Conservation (phyloP, 352 stramenopile species). For the Phytophthora macrochlamydospora region DNA sequence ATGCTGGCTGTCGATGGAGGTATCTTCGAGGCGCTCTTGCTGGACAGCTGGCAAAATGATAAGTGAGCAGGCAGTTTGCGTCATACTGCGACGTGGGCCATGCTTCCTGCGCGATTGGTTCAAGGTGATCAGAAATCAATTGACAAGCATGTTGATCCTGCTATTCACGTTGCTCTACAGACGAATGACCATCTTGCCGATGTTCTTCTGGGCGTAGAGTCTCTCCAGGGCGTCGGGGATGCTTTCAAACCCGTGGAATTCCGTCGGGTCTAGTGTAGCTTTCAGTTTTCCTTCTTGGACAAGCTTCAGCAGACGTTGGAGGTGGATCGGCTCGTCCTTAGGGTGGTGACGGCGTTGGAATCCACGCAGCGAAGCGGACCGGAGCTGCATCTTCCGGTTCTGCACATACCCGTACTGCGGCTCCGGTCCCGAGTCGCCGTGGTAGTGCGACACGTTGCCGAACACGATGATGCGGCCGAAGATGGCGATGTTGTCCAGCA, state of each 20-base stretch:
- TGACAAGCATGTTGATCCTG: no score
- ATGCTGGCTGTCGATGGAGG: no score
- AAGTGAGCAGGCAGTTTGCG: no score
- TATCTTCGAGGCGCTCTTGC: no score
- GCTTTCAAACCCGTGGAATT: slow-evolving; percentile 57
- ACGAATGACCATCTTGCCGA: slow-evolving; percentile 81
- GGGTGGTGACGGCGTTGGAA: slow-evolving; percentile 45
- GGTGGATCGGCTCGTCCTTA: slow-evolving; percentile 37
- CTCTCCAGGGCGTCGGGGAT: slow-evolving; percentile 63
- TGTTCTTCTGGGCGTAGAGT: slow-evolving; percentile 71
- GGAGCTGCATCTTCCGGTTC: slow-evolving; percentile 41
- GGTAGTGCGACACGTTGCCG: slow-evolving; percentile 56
- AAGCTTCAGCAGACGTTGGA: slow-evolving; percentile 48
- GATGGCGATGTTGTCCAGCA: slow-evolving; percentile 58
- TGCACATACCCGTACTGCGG: slow-evolving; percentile 35
- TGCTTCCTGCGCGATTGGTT: no score
- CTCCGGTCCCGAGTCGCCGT: slow-evolving; percentile 31
- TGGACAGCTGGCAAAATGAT: no score
- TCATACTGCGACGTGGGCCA: no score
- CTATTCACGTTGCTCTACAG: no score
- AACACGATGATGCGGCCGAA: slow-evolving; percentile 68
- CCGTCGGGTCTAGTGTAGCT: slow-evolving; percentile 45
- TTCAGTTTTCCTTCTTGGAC: slow-evolving; percentile 61
- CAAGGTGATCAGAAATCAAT: no score
- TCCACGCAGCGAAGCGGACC: slow-evolving; percentile 44